phyloP scores from a whole-genome alignment of 352 stramenopile genomes.

The Blastocystis sp. region DNA sequence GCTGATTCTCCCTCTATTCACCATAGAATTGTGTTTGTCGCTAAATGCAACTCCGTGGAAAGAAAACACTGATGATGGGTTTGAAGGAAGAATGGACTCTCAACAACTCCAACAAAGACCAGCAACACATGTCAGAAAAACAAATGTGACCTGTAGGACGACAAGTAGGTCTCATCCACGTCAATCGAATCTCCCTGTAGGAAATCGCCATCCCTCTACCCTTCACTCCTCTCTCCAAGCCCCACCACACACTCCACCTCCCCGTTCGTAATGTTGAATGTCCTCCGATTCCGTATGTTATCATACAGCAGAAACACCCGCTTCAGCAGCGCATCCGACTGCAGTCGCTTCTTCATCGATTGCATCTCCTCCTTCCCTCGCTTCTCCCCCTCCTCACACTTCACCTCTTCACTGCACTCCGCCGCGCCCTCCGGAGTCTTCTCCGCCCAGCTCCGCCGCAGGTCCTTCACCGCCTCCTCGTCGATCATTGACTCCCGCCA shows the following conservation, averaged over 20 bases:
- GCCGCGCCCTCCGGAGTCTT: neutral
- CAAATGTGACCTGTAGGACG: neutral
- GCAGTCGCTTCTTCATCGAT: neutral
- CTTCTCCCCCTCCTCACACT: neutral
- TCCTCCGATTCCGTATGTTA: neutral
- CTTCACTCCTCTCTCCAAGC: neutral
- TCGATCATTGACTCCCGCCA: slow-evolving; percentile 7
- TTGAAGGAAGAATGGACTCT: too few species aligned
- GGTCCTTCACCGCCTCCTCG: neutral
- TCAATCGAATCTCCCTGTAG: neutral
- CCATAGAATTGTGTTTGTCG: too few species aligned
- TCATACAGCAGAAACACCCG: slow-evolving; percentile 40
- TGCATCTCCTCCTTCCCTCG: neutral
- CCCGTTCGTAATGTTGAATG: neutral
- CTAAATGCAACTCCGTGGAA: too few species aligned
- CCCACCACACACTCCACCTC: slow-evolving; percentile 24
- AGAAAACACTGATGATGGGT: too few species aligned
- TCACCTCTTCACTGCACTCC: neutral
- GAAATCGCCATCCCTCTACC: slow-evolving; percentile 29
- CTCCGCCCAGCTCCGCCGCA: neutral
- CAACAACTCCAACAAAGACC: too few species aligned
- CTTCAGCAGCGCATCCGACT: neutral
- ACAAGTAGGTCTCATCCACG: neutral
- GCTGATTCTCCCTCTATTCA: too few species aligned
- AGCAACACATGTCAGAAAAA: neutral